Percentiles rank a stretch among this genome's conserved stretches.
These are phyloP conservation scores for Osmanthus fragrans DNA, from an alignment of 257 asterid genomes.

Conservation along the genomic window DNA sequence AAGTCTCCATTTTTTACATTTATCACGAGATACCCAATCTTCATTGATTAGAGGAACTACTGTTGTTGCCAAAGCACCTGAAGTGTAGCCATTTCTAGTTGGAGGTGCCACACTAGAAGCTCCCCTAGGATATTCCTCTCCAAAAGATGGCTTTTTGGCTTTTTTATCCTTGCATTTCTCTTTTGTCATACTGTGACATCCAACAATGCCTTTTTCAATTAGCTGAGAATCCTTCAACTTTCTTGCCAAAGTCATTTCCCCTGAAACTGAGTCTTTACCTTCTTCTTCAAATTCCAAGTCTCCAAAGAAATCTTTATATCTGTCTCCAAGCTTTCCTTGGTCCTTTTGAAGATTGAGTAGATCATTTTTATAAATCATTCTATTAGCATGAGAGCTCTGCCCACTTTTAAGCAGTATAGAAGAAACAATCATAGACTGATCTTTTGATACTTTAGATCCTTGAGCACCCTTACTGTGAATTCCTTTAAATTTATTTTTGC, in stretches of 20 bases:
- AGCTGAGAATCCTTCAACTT: slow-evolving; percentile 47
- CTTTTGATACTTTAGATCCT: slow-evolving; percentile 36
- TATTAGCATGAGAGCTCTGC: slow-evolving; percentile 40
- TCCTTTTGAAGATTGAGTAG: slow-evolving; percentile 51
- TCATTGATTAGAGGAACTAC: slow-evolving; percentile 67
- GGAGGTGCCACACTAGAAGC: slow-evolving; percentile 47
- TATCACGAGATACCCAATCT: slow-evolving; percentile 91
- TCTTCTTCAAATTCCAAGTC: slow-evolving; percentile 62
- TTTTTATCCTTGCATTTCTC: slow-evolving; percentile 43
- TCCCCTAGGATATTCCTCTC: slow-evolving; percentile 27
- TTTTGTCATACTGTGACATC: slow-evolving; percentile 37
- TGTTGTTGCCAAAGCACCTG: slow-evolving; percentile 47
- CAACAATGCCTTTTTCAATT: slow-evolving; percentile 37
- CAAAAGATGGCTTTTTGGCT: slow-evolving; percentile 42
- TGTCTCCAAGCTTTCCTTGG: slow-evolving; percentile 52
- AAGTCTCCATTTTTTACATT: slow-evolving; percentile 85
- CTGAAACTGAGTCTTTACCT: slow-evolving; percentile 59
- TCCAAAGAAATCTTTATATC: slow-evolving; percentile 75
- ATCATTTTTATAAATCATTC: slow-evolving; percentile 41
- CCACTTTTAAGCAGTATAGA: slow-evolving; percentile 44
- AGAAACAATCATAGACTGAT: slow-evolving; percentile 44
- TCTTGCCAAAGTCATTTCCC: slow-evolving; percentile 47
- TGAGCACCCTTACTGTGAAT: slow-evolving; percentile 37
- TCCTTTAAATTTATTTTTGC: slow-evolving; percentile 54
- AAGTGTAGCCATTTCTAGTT: slow-evolving; percentile 42